A percentile compares a stretch with the other conserved stretches of the same genome.
These are phyloP conservation scores for Euphorbia peplus DNA, from an alignment of 345 rosid genomes.

Conservation along the genomic window DNA sequence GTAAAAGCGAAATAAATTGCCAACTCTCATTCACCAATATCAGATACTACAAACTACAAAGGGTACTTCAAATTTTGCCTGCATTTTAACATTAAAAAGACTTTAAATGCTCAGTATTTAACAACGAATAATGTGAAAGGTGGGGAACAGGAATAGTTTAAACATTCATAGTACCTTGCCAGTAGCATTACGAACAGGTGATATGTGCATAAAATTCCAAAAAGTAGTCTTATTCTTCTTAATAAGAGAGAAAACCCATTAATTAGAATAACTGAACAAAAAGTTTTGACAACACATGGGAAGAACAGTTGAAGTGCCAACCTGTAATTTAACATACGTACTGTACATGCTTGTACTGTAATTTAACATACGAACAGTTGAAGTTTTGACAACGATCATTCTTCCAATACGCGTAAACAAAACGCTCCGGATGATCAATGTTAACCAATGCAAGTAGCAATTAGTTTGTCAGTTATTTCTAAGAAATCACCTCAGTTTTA, in stretches of 20 bases:
- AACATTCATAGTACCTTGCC: slow-evolving; percentile 67
- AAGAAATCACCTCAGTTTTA: slow-evolving; percentile 62
- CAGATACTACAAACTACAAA: no score
- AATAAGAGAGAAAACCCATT: slow-evolving; percentile 22
- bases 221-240: slow-evolving; percentile 80
- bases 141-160: slow-evolving; percentile 6
- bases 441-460: neutral
- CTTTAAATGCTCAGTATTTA: neutral
- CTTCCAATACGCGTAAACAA: neutral
- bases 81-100: neutral
- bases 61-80: neutral
- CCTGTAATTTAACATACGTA: slow-evolving; percentile 94
- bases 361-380: slow-evolving; percentile 15
- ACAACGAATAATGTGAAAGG: neutral
- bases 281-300: slow-evolving; percentile 3
- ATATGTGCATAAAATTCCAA: slow-evolving; percentile 89
- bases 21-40: neutral
- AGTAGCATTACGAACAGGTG: slow-evolving; percentile 88
- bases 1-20: neutral
- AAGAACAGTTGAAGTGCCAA: slow-evolving; percentile 45
- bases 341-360: slow-evolving; percentile 75
- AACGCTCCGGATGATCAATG: neutral
- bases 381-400: slow-evolving; percentile 3
- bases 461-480: no score
- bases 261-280: slow-evolving; percentile 10